phyloP scores from a whole-genome alignment of 2,329 filamentous ascomycete genomes.

The Ceratocystis lukuohia region DNA sequence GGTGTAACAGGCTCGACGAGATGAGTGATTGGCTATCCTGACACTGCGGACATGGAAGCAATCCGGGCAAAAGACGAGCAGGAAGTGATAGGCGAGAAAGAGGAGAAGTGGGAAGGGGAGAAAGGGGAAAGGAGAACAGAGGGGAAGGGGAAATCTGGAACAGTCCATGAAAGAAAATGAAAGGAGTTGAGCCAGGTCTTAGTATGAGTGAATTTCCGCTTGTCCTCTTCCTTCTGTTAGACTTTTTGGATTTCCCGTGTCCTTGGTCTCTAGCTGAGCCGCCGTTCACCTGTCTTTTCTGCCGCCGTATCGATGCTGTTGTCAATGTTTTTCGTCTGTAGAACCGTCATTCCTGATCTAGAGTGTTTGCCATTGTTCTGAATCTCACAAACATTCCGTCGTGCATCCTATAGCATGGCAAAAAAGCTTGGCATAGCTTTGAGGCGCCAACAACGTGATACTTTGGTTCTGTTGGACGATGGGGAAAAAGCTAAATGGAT shows the following conservation, averaged over 20 bases:
- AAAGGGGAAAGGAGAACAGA: neutral
- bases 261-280: neutral
- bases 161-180: neutral
- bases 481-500: constrained; percentile 9
- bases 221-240: too few species aligned
- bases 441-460: neutral
- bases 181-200: neutral
- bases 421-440: constrained; percentile 10
- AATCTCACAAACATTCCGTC: constrained; percentile 8
- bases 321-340: neutral
- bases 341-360: neutral
- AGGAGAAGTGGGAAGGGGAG: neutral
- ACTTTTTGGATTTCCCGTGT: neutral
- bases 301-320: too few species aligned
- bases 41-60: neutral
- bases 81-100: neutral
- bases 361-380: neutral
- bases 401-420: constrained; percentile 8
- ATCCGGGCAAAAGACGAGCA: neutral
- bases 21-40: neutral
- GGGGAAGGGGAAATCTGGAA: neutral
- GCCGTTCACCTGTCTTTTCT: neutral
- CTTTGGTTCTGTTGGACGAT: neutral
- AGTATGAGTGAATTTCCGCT: neutral
- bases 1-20: neutral